These are phyloP conservation scores for Botrytis deweyae DNA, from an alignment of 2,329 filamentous ascomycete species.

Conservation along the genomic window DNA sequence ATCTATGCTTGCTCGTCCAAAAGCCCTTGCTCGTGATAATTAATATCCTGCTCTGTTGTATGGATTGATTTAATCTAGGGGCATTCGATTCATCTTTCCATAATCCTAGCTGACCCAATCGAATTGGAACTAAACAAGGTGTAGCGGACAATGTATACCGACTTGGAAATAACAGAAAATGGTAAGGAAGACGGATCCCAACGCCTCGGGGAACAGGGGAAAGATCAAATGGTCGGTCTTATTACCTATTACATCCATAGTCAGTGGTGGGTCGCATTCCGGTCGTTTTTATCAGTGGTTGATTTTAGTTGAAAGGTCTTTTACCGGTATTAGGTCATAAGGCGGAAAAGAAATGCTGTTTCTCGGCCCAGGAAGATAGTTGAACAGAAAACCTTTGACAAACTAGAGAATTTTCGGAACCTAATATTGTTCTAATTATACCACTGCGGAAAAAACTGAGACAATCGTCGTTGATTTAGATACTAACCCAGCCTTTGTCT, in stretches of 20 bases:
- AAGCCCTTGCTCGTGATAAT: not conserved
- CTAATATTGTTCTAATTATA: not conserved
- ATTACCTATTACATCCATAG: not conserved
- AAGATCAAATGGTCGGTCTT: not conserved
- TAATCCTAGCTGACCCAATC: slow-evolving; percentile 18
- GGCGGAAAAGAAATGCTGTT: not conserved
- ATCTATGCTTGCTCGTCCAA: slow-evolving; percentile 5
- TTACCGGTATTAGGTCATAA: not conserved
- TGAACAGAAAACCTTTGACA: not conserved
- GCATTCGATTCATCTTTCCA: slow-evolving; percentile 21
- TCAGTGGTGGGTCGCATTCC: slow-evolving; percentile 1
- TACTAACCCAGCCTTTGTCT: not conserved
- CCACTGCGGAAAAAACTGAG: not conserved
- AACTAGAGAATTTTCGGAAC: not conserved
- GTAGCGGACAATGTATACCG: not conserved
- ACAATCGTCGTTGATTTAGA: not conserved
- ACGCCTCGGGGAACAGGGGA: slow-evolving; percentile 3
- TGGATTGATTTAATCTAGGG: not conserved
- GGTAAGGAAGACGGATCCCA: slow-evolving; percentile 1
- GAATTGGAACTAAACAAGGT: slow-evolving; percentile 10
- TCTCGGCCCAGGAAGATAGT: not conserved
- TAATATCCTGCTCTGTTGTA: not conserved
- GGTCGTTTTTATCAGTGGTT: slow-evolving; percentile 4
- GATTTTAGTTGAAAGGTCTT: not conserved
- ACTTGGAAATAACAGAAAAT: slow-evolving; percentile 5